phyloP scores from a whole-genome alignment of 2,329 filamentous ascomycete genomes.

The Fusarium pseudoanthophilum region DNA sequence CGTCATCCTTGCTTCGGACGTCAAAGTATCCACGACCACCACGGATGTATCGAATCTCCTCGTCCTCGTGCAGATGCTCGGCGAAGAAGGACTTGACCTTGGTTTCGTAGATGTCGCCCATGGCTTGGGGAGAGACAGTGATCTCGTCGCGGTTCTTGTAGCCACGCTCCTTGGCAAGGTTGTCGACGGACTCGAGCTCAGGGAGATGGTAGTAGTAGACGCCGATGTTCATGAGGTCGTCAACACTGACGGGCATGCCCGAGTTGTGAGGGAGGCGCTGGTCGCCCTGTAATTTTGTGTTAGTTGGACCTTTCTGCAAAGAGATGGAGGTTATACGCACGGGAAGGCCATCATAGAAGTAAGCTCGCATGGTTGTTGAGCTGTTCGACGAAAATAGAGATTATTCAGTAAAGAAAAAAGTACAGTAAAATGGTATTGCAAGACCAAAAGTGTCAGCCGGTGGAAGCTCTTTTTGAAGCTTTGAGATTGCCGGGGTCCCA shows the following conservation, averaged over 20 bases:
- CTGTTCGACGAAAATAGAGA: neutral
- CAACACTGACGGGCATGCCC: constrained; percentile 71
- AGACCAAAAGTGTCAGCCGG: constrained; percentile 11
- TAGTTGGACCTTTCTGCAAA: constrained; percentile 1
- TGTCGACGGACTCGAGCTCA: constrained; percentile 73
- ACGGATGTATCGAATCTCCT: constrained; percentile 95
- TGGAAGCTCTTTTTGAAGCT: constrained; percentile 21
- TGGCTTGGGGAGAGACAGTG: constrained; percentile 83
- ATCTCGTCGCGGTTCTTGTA: constrained; percentile 98
- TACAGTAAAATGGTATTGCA: neutral
- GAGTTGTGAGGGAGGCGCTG: constrained; percentile 93
- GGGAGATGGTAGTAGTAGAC: constrained; percentile 81
- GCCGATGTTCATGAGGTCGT: constrained; percentile 78
- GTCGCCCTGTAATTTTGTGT: constrained; percentile 74
- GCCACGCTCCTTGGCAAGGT: constrained; percentile 76
- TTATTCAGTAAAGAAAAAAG: neutral
- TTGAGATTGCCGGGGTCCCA: constrained; percentile 11
- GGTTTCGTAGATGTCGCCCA: constrained; percentile 89
- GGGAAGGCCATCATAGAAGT: constrained; percentile 66
- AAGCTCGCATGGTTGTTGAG: constrained; percentile 62
- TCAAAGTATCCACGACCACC: constrained; percentile 94
- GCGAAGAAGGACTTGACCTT: constrained; percentile 95
- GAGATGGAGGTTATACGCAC: constrained; percentile 51
- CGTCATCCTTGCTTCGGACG: constrained; percentile 82
- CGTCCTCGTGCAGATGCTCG: constrained; percentile 97